Conservation (phyloP, 495 filamentous ascomycete genomes). For the Evernia prunastri region DNA sequence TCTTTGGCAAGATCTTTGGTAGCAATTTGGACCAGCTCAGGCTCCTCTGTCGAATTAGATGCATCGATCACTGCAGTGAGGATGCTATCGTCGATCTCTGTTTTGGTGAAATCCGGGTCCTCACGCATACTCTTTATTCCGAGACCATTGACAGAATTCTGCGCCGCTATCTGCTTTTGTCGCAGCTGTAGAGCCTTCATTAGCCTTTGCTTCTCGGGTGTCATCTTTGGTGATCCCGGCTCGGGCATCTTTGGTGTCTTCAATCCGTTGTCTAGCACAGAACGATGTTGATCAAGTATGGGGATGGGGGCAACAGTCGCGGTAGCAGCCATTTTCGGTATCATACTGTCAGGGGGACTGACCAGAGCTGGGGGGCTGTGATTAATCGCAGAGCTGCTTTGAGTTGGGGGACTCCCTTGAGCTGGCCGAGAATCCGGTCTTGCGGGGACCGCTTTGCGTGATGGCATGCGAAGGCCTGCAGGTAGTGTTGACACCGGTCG, state of each 20-base stretch:
- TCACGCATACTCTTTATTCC: slow-evolving; percentile 7
- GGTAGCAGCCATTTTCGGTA: slow-evolving; percentile 40
- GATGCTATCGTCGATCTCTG: slow-evolving; percentile 5
- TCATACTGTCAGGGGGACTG: slow-evolving; percentile 29
- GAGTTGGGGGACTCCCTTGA: slow-evolving; percentile 27
- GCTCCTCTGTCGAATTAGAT: slow-evolving; percentile 2
- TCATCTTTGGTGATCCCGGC: slow-evolving; percentile 56
- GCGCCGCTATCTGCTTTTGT: slow-evolving; percentile 58
- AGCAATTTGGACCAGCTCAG: slow-evolving; percentile 10
- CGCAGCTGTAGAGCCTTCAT: slow-evolving; percentile 91
- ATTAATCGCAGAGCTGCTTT: not conserved
- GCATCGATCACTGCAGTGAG: slow-evolving; percentile 29
- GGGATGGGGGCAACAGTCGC: slow-evolving; percentile 33
- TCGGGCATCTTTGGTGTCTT: slow-evolving; percentile 26
- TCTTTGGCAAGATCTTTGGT: slow-evolving; percentile 6
- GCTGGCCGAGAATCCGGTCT: slow-evolving; percentile 43
- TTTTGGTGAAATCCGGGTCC: not conserved
- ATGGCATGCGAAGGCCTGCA: slow-evolving; percentile 42
- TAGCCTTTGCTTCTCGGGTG: slow-evolving; percentile 81
- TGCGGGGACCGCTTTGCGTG: slow-evolving; percentile 35
- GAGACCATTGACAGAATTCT: slow-evolving; percentile 26
- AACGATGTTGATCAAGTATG: slow-evolving; percentile 31
- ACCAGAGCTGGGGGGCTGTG: slow-evolving; percentile 21
- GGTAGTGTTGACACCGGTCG: slow-evolving; percentile 67
- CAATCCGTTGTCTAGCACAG: slow-evolving; percentile 37